A percentile compares a stretch with the other conserved stretches of the same genome.
Evolutionary conservation across 306 rosid genomes (phyloP).

Genomic region (Prunus armeniaca): DNA sequence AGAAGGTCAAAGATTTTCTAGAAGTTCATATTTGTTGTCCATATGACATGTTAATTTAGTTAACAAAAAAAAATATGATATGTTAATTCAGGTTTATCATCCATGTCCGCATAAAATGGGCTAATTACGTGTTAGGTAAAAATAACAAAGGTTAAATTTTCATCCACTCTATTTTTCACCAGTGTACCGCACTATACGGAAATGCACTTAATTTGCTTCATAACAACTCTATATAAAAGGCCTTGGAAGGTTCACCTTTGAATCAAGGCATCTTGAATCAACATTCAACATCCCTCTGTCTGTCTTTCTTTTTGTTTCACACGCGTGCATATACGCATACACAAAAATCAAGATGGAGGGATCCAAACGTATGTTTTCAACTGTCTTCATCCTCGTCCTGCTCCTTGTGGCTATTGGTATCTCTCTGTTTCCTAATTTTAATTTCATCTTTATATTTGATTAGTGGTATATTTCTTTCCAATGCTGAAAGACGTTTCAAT

Average conservation of each 20-base stretch:
- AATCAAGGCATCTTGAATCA: too few relatives aligned
- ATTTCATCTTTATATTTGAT: not conserved
- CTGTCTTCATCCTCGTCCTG: not conserved
- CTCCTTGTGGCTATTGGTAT: conserved; percentile 9
- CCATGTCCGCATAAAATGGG: too few relatives aligned
- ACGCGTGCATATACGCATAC: not conserved
- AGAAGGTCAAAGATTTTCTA: too few relatives aligned
- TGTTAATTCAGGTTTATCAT: too few relatives aligned
- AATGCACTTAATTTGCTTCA: not conserved
- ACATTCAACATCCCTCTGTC: not conserved
- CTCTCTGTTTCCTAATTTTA: not conserved
- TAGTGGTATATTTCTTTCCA: too few relatives aligned
- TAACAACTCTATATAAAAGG: not conserved
- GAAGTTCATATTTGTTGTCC: too few relatives aligned
- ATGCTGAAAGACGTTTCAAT: not conserved
- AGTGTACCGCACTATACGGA: not conserved
- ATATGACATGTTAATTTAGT: too few relatives aligned
- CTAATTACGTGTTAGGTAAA: too few relatives aligned
- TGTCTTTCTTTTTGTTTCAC: not conserved
- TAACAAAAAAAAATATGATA: too few relatives aligned
- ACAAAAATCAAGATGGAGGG: not conserved
- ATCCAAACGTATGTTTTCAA: not conserved
- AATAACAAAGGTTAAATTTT: not conserved
- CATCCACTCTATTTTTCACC: not conserved
- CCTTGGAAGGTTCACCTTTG: not conserved